These are phyloP conservation scores for Tetrapyrgos nigripes DNA, from an alignment of 1,284 basidiomycete genomes.

Conservation along the genomic window DNA sequence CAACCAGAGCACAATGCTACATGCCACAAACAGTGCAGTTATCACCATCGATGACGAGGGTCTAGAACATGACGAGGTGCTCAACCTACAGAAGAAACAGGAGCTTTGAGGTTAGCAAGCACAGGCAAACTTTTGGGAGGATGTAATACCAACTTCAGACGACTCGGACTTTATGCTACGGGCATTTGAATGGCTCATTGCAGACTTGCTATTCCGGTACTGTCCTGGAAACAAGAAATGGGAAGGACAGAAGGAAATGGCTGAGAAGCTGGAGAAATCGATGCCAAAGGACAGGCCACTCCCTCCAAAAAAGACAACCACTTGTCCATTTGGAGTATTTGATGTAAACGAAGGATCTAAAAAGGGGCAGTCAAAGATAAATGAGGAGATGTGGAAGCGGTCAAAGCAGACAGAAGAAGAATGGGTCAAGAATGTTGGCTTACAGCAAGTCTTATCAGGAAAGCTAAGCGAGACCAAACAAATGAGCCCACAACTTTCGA, in stretches of 20 bases:
- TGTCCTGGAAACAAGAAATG: conserved; percentile 25
- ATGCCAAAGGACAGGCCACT: conserved; percentile 30
- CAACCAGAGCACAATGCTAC: conserved; percentile 26
- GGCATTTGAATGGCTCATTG: conserved; percentile 22
- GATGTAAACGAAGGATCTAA: conserved; percentile 29
- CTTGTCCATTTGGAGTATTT: conserved; percentile 30
- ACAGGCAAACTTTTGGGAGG: conserved; percentile 15
- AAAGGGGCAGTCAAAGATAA: conserved; percentile 22
- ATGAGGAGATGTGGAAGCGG: conserved; percentile 19
- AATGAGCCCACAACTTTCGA: conserved; percentile 27
- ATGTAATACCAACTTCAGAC: conserved; percentile 23
- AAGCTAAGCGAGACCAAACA: conserved; percentile 22
- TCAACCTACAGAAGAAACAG: conserved; percentile 19
- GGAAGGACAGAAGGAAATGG: conserved; percentile 18
- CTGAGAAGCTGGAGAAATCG: conserved; percentile 7
- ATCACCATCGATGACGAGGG: conserved; percentile 16
- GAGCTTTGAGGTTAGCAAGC: conserved; percentile 19
- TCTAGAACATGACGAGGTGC: not conserved
- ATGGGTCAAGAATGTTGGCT: conserved; percentile 27
- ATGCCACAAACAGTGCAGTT: conserved; percentile 25
- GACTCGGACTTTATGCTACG: conserved; percentile 22
- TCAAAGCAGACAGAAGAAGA: conserved; percentile 14
- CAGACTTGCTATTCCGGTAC: conserved; percentile 27
- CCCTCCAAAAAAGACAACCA: conserved; percentile 23
- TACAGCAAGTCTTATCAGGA: conserved; percentile 22